Base-by-base conservation (phyloP, 176 grass and related monocot genomes). In the Musa troglodytarum region DNA sequence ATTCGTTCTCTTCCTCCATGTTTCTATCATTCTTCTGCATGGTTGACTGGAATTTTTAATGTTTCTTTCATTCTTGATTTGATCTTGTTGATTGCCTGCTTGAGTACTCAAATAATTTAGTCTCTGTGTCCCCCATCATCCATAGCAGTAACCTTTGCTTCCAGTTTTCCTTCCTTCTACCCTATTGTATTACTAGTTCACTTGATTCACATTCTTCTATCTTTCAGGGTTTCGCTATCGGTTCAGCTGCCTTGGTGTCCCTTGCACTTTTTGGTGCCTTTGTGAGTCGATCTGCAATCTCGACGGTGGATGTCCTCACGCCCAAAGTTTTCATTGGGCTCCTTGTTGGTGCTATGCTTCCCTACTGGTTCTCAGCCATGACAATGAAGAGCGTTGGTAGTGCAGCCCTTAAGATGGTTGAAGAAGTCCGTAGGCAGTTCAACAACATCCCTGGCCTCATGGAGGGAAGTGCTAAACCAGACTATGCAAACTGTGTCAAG, bases 281-380 rank as follows among this genome's bases (percentile, higher is more conserved):
- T 74, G 92, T 96, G 51, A 96, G 92, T 78, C 87, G 92, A 23
- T 89, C 92, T 10, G 86, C 57, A 14, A 89, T 96, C 67, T 65
- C 72, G 9, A 84, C 82, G 13, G 92, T 96, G 25, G 92, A 96
- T 86, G 92, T 96, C 24, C 79, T 96, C 55, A 86, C 92, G 6
- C 92, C 92, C 19, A 91, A 96, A 54, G 92, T 96, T 20, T 92
- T 96, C 82, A 96, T 96, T 83, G 92, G 92, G 1, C 69, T 96
- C 71, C 74, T 96, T 61, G 92, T 96, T 77, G 92, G 92, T 2
- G 92, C 92, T 11, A 95, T 95, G 92, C 92, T 96, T 20, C 92
- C 92, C 1, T 96, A 96, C 76, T 96, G 92, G 92, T 96, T 96
- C 82, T 96, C 92, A 9, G 92, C 92, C 1, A 96, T 96, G 92